Evolutionary conservation across 106 monocot species (phyloP), one percentile per base, ranked within the genome.

Genomic region (Cymbidium sinense): DNA sequence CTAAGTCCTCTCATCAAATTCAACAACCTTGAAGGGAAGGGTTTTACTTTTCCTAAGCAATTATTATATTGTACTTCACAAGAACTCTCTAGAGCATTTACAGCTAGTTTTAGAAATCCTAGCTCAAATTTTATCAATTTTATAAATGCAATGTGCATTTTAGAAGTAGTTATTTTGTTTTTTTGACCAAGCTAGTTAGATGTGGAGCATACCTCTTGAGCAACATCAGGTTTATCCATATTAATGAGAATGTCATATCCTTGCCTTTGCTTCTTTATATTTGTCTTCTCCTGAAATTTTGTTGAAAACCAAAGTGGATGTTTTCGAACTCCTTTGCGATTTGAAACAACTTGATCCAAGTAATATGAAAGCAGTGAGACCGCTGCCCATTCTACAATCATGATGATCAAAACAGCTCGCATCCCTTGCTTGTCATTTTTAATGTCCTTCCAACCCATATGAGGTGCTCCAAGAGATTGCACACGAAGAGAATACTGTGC

Each of bases 221-320:
- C 36, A 76, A 86, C 79, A 82, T 86, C 85, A 19, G 79, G 75
- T 47, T 71, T 86, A 20, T 86, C 85, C 70, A 79, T 50, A 33
- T 82, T 65, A 33, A 86, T 43, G 70, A 76, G 61, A 82, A 76
- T 39, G 27, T 79, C 70, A 37, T 36, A 79, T 50, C 52, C 82
- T 34, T 73, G 75, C 3, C 47, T 58, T 28, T 71, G 54, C 7
- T 10, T 43, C 25, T 21, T n/a, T n/a, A 27, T 28, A 28, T 70
- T 77, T 77, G 20, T 23, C 33, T 37, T 70, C 36, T 31, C 36
- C 11, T n/a, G 28, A 28, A 65, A 25, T 2, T 52, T 50, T 27
- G 75, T 37, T 9, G 75, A 75, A 41, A 83, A 83, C 78, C 78
- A 79, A 13, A 79, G 36, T 50, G 76, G 65, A 74, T 78, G 65